Conservation (phyloP, 768 basidiomycete species). For the Postia placenta region DNA sequence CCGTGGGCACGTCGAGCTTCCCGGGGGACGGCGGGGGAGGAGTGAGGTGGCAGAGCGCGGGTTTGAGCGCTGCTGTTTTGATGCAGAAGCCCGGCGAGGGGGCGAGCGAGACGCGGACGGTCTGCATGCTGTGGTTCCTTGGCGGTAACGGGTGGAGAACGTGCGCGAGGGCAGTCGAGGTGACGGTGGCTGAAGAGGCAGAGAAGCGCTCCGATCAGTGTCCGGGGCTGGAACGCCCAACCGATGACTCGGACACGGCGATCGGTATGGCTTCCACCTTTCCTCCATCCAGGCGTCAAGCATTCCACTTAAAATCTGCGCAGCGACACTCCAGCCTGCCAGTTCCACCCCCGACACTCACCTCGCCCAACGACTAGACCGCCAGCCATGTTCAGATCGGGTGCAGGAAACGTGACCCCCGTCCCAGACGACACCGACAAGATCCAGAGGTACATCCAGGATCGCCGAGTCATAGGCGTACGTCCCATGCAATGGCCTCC, state of each 20-base stretch:
- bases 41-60: constrained; percentile 28
- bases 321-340: constrained; percentile 2
- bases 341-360: constrained; percentile 10
- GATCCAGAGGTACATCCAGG: constrained; percentile 71
- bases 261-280: neutral
- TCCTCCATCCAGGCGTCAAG: neutral
- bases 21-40: neutral
- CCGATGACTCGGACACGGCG: neutral
- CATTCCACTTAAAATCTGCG: neutral
- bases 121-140: constrained; percentile 5
- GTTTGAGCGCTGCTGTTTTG: constrained; percentile 46
- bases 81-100: constrained; percentile 69
- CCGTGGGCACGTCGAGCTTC: constrained; percentile 12
- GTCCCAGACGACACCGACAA: constrained; percentile 59
- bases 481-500: constrained; percentile 21
- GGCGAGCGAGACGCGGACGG: constrained; percentile 33
- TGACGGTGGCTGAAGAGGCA: neutral
- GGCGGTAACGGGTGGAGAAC: neutral
- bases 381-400: constrained; percentile 3
- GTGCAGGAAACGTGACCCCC: constrained; percentile 44
- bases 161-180: neutral
- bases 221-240: no score
- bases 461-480: constrained; percentile 77
- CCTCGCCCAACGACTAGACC: constrained; percentile 33
- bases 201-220: no score